A percentile compares a stretch with the other conserved stretches of the same genome.
phyloP scores from a whole-genome alignment of 2,329 filamentous ascomycete species.

The Trichoderma citrinoviride region DNA sequence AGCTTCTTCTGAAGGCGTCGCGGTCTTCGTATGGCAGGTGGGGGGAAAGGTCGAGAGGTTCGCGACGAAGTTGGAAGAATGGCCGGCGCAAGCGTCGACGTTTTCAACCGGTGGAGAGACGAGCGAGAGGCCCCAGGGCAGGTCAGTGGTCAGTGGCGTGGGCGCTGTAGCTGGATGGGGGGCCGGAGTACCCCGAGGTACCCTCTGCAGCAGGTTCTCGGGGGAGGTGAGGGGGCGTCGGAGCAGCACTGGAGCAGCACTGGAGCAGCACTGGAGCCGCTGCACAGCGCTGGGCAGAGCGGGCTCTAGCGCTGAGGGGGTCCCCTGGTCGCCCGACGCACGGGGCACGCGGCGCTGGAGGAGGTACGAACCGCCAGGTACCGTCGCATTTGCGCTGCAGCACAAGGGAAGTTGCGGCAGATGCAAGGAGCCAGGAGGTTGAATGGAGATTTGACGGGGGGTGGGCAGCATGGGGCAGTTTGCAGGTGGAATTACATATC shows the following conservation, averaged over 20 bases:
- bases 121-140: not conserved
- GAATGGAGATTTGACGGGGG: constrained; percentile 11
- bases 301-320: not conserved
- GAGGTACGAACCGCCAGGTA: constrained; percentile 19
- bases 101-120: constrained; percentile 20
- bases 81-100: constrained; percentile 19
- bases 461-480: constrained; percentile 1
- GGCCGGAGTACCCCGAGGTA: constrained; percentile 23
- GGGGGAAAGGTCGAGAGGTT: constrained; percentile 14
- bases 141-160: constrained; percentile 14
- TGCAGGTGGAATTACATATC: not conserved
- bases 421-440: constrained; percentile 20
- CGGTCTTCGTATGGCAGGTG: constrained; percentile 18
- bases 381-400: constrained; percentile 17
- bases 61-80: not conserved
- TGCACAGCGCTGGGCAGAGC: constrained; percentile 6
- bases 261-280: not conserved
- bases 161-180: constrained; percentile 16
- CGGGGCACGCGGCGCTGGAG: constrained; percentile 10
- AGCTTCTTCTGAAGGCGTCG: not conserved
- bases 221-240: not conserved
- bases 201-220: not conserved
- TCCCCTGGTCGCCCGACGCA: constrained; percentile 13
- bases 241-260: not conserved
- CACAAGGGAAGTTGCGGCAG: constrained; percentile 16